Conservation (phyloP, 306 rosid species). For the Fragaria iinumae region DNA sequence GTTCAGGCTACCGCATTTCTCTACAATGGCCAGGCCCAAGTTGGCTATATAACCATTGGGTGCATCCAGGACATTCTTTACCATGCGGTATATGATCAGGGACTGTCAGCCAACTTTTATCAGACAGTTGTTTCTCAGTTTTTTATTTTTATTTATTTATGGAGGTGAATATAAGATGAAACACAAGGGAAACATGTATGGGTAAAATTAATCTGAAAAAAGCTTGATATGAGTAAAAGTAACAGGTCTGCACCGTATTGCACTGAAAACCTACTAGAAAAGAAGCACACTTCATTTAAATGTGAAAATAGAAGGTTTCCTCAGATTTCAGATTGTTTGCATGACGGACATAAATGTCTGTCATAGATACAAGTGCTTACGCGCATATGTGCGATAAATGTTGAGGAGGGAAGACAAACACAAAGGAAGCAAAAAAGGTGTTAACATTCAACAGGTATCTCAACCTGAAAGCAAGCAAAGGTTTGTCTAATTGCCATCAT, state of each 20-base stretch:
- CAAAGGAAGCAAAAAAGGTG: neutral
- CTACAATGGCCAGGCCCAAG: neutral
- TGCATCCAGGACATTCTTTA: neutral
- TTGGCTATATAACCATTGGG: neutral
- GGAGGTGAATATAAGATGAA: neutral
- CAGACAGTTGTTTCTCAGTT: neutral
- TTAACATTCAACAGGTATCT: neutral
- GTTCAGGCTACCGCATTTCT: neutral
- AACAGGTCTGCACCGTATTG: neutral
- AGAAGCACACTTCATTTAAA: neutral
- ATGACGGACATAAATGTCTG: neutral
- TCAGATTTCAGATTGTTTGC: neutral
- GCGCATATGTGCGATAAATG: neutral
- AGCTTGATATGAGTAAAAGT: neutral
- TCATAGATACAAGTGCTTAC: neutral
- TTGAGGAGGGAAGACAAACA: neutral
- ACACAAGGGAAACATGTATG: neutral
- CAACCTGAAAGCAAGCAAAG: neutral
- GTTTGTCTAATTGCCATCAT: constrained; percentile 3
- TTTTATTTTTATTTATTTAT: neutral
- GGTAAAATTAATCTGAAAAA: neutral
- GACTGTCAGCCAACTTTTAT: neutral
- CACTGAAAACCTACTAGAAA: neutral
- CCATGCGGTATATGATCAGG: neutral
- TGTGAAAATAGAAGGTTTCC: neutral